phyloP scores from a whole-genome alignment of 768 basidiomycete genomes.

The Trametes cinnabarina region DNA sequence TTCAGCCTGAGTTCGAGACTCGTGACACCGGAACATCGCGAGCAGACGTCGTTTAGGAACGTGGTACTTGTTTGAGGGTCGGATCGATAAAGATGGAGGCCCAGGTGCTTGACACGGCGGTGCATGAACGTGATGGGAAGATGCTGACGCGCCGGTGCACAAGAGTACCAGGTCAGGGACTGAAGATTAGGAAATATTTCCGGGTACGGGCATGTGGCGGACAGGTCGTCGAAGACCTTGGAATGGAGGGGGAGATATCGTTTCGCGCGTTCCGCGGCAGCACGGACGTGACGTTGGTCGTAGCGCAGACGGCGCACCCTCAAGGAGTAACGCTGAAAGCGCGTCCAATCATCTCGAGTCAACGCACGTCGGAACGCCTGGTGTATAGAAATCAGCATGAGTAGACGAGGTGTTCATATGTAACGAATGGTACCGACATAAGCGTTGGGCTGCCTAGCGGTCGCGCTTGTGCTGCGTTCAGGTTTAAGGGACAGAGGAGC shows the following conservation, averaged over 20 bases:
- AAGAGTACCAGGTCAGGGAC: slow-evolving; percentile 45
- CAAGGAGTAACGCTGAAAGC: slow-evolving; percentile 48
- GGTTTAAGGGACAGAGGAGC: slow-evolving; percentile 38
- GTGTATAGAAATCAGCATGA: neutral
- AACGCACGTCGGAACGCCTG: slow-evolving; percentile 33
- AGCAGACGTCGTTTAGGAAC: slow-evolving; percentile 36
- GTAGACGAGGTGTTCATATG: neutral
- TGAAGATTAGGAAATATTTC: slow-evolving; percentile 57
- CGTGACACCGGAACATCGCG: slow-evolving; percentile 46
- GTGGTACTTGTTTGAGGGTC: slow-evolving; percentile 28
- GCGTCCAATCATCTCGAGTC: slow-evolving; percentile 52
- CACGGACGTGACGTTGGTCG: slow-evolving; percentile 18
- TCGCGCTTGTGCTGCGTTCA: slow-evolving; percentile 6
- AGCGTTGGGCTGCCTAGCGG: neutral
- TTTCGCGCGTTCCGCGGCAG: slow-evolving; percentile 5
- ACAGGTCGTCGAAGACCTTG: slow-evolving; percentile 48
- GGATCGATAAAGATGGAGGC: slow-evolving; percentile 30
- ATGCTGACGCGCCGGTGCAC: slow-evolving; percentile 24
- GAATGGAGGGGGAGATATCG: slow-evolving; percentile 13
- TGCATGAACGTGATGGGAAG: slow-evolving; percentile 56
- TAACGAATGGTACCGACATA: slow-evolving; percentile 9
- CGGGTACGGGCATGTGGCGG: slow-evolving; percentile 49
- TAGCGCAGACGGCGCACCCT: slow-evolving; percentile 25
- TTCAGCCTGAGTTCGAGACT: slow-evolving; percentile 45
- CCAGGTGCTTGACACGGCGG: slow-evolving; percentile 40